These are phyloP conservation scores for Daphne laureola DNA, from an alignment of 441 rosid genomes.

Conservation along the genomic window DNA sequence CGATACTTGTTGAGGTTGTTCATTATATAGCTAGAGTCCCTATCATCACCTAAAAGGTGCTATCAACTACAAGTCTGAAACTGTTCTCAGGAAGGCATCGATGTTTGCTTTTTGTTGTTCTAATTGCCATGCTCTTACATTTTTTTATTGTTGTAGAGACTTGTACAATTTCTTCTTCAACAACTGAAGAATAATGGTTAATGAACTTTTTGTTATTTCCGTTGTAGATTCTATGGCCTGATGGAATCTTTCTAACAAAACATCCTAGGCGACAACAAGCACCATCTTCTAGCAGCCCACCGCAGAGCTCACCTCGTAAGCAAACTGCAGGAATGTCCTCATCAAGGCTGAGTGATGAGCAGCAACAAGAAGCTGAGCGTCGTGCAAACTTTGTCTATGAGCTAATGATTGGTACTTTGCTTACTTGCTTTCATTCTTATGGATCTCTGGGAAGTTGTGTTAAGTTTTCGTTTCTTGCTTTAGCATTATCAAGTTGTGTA, in stretches of 20 bases:
- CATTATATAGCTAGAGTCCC: too few species aligned
- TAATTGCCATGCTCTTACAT: too few species aligned
- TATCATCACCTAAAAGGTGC: background rate
- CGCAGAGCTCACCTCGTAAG: slow-evolving; percentile 20
- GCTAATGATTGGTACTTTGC: slow-evolving; percentile 75
- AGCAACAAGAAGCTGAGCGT: slow-evolving; percentile 67
- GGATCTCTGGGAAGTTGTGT: background rate
- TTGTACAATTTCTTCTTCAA: background rate
- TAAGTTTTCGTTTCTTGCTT: slow-evolving; percentile 3
- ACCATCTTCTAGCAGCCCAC: slow-evolving; percentile 26
- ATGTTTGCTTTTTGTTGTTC: too few species aligned
- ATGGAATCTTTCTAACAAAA: slow-evolving; percentile 91
- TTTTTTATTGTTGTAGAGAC: too few species aligned
- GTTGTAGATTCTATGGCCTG: slow-evolving; percentile 92
- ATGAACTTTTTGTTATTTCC: slow-evolving; percentile 7
- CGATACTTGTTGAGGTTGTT: background rate
- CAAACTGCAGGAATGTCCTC: slow-evolving; percentile 27
- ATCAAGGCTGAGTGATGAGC: slow-evolving; percentile 41
- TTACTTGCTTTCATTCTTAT: background rate
- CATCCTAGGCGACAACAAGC: slow-evolving; percentile 65
- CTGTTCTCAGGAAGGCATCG: background rate
- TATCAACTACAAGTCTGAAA: slow-evolving; percentile 1
- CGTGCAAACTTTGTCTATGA: slow-evolving; percentile 88
- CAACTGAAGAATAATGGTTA: background rate
- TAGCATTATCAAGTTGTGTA: background rate